Evolutionary conservation across 2,329 filamentous ascomycete species (phyloP).

Genomic region (Stagonosporopsis cucurbitacearum): DNA sequence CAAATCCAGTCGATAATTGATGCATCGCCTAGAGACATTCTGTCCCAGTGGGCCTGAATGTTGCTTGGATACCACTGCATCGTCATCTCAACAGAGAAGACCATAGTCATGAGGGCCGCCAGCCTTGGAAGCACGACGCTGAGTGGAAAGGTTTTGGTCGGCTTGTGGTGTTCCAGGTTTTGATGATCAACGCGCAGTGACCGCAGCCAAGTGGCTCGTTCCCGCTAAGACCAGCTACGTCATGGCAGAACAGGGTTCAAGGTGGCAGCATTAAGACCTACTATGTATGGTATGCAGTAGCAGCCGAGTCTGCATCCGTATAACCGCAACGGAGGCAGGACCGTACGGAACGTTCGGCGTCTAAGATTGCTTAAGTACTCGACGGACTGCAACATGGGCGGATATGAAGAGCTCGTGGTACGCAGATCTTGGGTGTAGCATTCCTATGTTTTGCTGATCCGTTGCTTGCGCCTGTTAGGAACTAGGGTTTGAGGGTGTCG

Average conservation of each 20-base stretch:
- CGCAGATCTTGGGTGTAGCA: constrained; percentile 16
- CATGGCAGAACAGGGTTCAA: constrained; percentile 9
- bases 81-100: not conserved
- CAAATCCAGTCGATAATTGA: not conserved
- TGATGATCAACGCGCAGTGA: constrained; percentile 14
- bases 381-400: constrained; percentile 24
- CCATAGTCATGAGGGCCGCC: not conserved
- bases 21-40: not conserved
- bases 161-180: not conserved
- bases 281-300: constrained; percentile 9
- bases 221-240: constrained; percentile 12
- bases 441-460: constrained; percentile 21
- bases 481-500: constrained; percentile 45
- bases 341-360: constrained; percentile 27
- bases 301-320: constrained; percentile 10
- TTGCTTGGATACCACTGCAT: not conserved
- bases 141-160: no score
- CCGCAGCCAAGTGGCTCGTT: constrained; percentile 15
- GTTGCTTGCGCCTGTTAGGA: constrained; percentile 31
- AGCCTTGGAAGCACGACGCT: not conserved
- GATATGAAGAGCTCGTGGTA: constrained; percentile 39
- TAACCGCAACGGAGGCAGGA: constrained; percentile 9
- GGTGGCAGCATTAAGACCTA: not conserved
- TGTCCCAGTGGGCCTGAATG: not conserved
- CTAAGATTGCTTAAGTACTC: constrained; percentile 7